Base-by-base conservation (phyloP, 2,329 filamentous ascomycete genomes). In the Cercospora sp. region DNA sequence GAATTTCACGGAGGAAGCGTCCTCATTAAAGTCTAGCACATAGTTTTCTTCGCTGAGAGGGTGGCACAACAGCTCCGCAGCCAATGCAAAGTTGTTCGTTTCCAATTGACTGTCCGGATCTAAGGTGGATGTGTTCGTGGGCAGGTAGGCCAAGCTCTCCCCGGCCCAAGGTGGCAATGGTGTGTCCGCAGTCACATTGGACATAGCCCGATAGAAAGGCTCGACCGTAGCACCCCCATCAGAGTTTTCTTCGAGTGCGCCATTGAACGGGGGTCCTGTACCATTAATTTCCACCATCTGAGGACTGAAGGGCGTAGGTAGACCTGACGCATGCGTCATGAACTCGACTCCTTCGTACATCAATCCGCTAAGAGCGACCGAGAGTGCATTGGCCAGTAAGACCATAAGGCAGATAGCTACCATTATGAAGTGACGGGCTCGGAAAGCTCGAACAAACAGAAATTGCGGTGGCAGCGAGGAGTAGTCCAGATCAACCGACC, bases 91-190 rank as follows among this genome's bases (percentile, higher is more conserved):
- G 23, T 5, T 51, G 20, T n/a, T n/a, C 4, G 23, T 20, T 23
- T 51, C n/a, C n/a, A 51, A 5, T 1, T 51, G 13, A 51, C 12
- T 5, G 45, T n/a, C 12, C 3, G 45, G n/a, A 5, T 6, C 7
- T 6, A 51, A 2, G 1, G n/a, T n/a, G 23, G 45, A 2, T 23
- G n/a, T 9, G 10, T 51, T 6, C 45, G 8, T 12, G 23, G 45
- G 45, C 45, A 9, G 23, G 45, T 20, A 51, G 3, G 45, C n/a
- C 7, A 51, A 5, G 28, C 7, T 30, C 5, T 75, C 28, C 0
- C 84, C 81, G 0, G 83, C 79, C 87, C 87, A 89, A 0, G 84
- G 72, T 0, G 85, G 83, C 0, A 88, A 74, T 0, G 78, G 69
- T 0, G 83, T 86, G 0, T 78, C 77, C 0, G 74, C 70, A 0